Evolutionary conservation across 75 land plant genomes (phyloP), one percentile per base, ranked within the genome.

Genomic region (Pseudotsuga menziesii): DNA sequence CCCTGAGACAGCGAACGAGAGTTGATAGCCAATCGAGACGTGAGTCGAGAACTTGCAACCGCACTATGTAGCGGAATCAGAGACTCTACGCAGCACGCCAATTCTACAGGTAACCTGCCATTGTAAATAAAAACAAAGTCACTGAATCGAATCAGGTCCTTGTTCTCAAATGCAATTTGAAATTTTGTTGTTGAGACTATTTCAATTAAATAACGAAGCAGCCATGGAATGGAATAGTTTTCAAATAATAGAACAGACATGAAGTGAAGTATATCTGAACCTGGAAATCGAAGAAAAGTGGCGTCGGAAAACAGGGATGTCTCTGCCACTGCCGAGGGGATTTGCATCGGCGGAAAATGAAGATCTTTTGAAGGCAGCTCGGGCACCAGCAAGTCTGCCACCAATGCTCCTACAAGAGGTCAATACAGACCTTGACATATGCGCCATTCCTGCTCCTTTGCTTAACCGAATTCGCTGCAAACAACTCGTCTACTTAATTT

Each of bases 41-140:
- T 86, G 39, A 86, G 78, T 62, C 83, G 64, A 29, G 88, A 85
- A 12, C 85, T 77, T 8, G 88, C 85, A 60, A 82, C 81, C 4
- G 83, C 85, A 19, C 79, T 75, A 76, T 86, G 88, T 57, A 77
- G 64, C 2, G 88, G 88, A 19, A 86, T 60, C 71, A 86, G 63
- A 48, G 88, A 70, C 58, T 82, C 84, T 36, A 86, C 70, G 26
- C 79, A 75, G 83, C 67, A 77, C 75, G 80, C 81, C 83, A 83
- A 11, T 57, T 83, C 88, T 56, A 83, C 83, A 2, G 85, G 85
- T 3, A 82, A 86, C 80, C 88, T 86, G 72, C 69, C 69, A 64
- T 64, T 32, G 2, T 64, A 64, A 29, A 64, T 29, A 61, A 25
- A 25, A 15, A 0, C 29, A 14, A 25, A 11, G 4, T 12, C 32